Evolutionary conservation across 2,329 filamentous ascomycete species (phyloP).

Genomic region (Fusarium pseudoanthophilum): DNA sequence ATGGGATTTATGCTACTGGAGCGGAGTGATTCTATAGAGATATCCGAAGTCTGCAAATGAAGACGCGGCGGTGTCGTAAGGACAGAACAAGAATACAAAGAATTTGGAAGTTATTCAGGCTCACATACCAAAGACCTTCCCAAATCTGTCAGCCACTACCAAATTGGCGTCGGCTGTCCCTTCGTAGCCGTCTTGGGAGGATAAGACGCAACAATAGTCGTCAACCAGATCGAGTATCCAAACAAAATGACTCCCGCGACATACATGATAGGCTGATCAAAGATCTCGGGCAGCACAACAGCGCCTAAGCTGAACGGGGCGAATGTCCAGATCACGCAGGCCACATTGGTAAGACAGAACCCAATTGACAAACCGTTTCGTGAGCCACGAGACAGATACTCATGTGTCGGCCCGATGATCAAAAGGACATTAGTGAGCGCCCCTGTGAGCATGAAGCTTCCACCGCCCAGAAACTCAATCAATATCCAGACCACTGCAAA

Average conservation of each 20-base stretch:
- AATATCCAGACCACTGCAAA: neutral
- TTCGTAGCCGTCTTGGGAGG: neutral
- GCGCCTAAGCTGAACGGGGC: slow-evolving; percentile 10
- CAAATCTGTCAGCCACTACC: neutral
- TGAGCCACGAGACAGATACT: slow-evolving; percentile 3
- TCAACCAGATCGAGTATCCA: neutral
- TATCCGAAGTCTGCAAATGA: too few species aligned
- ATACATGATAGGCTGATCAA: neutral
- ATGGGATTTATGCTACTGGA: slow-evolving; percentile 1
- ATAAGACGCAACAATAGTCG: neutral
- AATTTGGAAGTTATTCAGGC: too few species aligned
- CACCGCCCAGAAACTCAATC: accelerated
- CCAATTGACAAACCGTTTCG: slow-evolving; percentile 1
- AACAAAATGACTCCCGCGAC: neutral
- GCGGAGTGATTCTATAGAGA: neutral
- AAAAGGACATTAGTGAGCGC: slow-evolving; percentile 11
- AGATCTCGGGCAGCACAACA: neutral
- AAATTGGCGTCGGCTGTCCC: neutral
- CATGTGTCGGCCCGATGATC: slow-evolving; percentile 1
- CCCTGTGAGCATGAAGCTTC: neutral
- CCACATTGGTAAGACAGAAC: slow-evolving; percentile 9
- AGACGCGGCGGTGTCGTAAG: too few species aligned
- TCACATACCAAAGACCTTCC: too few species aligned
- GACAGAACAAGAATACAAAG: too few species aligned
- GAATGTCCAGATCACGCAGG: slow-evolving; percentile 6